Evolutionary conservation across 805 yeast genomes (phyloP), one percentile per base, ranked within the genome.

Genomic region (Saturnispora ahearnii): DNA sequence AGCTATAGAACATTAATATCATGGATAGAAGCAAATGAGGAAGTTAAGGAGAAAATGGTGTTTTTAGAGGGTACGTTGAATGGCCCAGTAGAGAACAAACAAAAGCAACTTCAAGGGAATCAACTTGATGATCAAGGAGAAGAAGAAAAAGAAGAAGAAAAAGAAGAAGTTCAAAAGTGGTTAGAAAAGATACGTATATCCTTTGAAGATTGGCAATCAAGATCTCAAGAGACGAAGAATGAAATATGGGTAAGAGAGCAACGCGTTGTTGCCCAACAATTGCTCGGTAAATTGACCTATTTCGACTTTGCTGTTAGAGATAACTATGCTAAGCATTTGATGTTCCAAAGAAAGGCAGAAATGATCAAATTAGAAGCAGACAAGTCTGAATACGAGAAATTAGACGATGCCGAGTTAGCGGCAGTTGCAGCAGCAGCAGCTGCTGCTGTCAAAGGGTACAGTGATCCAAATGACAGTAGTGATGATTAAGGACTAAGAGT

Each of bases 181-280:
- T 18, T 50, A 3, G 66, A 66, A 30, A 71, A 69, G 52, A 62
- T 75, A n/a, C 61, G 65, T n/a, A 67, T 64, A 0, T 77, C 78
- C 0, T 73, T 69, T 33, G 76, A 73, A 22, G 67, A 68, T 30
- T 75, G 80, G 80, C 53, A 61, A 6, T 60, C 68, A 1, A 48
- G 73, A 38, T 51, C 68, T 9, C 68, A 65, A 21, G 59, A 58
- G 3, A 60, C 62, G 1, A 71, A 66, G 42, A 61, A 59, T 41
- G 73, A 69, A n/a, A 62, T 73, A 36, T 76, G 79, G 79, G 55
- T 53, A 2, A 56, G 72, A 9, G 79, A 74, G 51, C 67, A 71
- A 53, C 58, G 77, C 34, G 54, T 60, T 10, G 71, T 75, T 8
- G 75, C 77, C 1, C 71, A 70, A 40, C 74, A 73, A 11, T 68